Percentiles rank a stretch among this genome's conserved stretches.
These are phyloP conservation scores for Boechera retrofracta DNA, from an alignment of 345 rosid species.

Conservation along the genomic window DNA sequence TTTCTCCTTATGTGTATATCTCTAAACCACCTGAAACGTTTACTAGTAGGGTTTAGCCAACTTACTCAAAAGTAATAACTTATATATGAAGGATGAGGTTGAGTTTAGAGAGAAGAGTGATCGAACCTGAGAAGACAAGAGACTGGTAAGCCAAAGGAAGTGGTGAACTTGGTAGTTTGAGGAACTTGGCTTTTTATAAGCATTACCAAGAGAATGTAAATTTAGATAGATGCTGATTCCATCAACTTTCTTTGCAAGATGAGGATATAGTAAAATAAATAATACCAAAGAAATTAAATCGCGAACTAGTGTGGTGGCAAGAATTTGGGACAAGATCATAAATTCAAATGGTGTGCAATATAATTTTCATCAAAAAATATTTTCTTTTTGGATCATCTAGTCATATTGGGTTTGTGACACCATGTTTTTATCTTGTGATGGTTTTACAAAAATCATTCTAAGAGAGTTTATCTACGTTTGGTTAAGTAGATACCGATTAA, in stretches of 20 bases:
- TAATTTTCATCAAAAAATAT: neutral
- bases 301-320: neutral
- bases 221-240: conserved; percentile 44
- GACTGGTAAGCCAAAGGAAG: conserved; percentile 30
- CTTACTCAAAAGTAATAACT: conserved; percentile 17
- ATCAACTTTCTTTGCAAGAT: conserved; percentile 39
- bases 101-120: neutral
- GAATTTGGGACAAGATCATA: neutral
- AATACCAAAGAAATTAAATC: neutral
- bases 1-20: conserved; percentile 10
- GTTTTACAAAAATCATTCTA: neutral
- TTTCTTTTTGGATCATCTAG: neutral
- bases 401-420: neutral
- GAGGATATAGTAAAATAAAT: conserved; percentile 29
- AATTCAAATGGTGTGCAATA: neutral
- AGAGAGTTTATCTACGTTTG: neutral
- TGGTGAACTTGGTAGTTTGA: conserved; percentile 41
- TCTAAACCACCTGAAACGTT: conserved; percentile 29
- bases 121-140: conserved; percentile 34
- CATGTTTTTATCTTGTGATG: neutral
- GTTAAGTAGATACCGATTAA: conserved; percentile 16
- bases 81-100: neutral
- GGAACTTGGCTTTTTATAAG: conserved; percentile 42
- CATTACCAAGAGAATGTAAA: conserved; percentile 33
- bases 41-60: conserved; percentile 9